Conservation (phyloP, 371 early-diverging fungal species). For the Apophysomyces ossiformis region DNA sequence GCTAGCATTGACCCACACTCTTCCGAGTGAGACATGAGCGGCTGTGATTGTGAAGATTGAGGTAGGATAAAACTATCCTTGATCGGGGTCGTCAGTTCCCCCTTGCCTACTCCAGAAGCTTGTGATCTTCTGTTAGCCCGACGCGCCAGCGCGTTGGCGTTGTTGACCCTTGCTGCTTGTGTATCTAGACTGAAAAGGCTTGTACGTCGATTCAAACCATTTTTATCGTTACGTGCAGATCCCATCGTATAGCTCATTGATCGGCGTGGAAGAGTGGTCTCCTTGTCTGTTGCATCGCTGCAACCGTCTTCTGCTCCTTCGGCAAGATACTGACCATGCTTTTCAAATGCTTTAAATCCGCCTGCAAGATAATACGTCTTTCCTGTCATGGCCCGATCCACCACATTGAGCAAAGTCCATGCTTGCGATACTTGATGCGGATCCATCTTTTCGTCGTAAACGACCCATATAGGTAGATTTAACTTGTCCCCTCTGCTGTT, state of each 20-base stretch:
- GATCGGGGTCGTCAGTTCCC: background rate
- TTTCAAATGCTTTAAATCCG: conserved; percentile 41
- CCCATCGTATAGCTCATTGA: conserved; percentile 52
- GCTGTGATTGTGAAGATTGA: conserved; percentile 15
- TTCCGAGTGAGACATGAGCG: conserved; percentile 10
- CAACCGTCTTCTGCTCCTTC: conserved; percentile 19
- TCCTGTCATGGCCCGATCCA: conserved; percentile 44
- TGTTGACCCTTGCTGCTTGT: conserved; percentile 51
- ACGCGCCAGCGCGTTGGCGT: conserved; percentile 54
- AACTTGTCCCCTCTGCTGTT: conserved; percentile 12
- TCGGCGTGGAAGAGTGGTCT: conserved; percentile 36
- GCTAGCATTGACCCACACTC: conserved; percentile 20
- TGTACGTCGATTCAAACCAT: conserved; percentile 34
- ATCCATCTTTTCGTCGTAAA: conserved; percentile 65
- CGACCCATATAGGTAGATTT: conserved; percentile 38
- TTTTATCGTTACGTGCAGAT: conserved; percentile 29
- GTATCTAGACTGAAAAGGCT: conserved; percentile 57
- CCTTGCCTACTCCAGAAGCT: conserved; percentile 10
- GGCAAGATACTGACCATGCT: conserved; percentile 12
- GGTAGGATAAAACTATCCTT: conserved; percentile 5
- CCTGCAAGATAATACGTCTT: conserved; percentile 38
- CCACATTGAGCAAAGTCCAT: conserved; percentile 64
- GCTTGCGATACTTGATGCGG: conserved; percentile 54
- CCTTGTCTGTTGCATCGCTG: background rate
- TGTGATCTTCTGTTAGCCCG: conserved; percentile 42